These are phyloP conservation scores for Zymoseptoria ardabiliae DNA, from an alignment of 2,329 filamentous ascomycete species.

Conservation along the genomic window DNA sequence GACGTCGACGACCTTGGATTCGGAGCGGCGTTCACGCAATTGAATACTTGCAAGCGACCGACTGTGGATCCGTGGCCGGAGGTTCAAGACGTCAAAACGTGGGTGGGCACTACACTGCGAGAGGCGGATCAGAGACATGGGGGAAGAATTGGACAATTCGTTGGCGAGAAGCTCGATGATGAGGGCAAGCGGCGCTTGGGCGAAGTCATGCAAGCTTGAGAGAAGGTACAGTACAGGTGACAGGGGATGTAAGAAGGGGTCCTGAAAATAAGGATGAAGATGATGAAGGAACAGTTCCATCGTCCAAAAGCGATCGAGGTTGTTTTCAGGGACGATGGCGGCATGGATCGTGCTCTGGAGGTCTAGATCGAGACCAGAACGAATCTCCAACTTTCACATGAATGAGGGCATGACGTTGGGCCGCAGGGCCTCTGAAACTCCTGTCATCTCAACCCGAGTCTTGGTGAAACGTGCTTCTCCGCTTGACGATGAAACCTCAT, in stretches of 20 bases:
- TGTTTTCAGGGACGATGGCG: not conserved
- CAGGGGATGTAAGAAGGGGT: not conserved
- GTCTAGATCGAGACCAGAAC: not conserved
- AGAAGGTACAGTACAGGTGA: not conserved
- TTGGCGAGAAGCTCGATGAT: conserved; percentile 57
- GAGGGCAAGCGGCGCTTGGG: conserved; percentile 36
- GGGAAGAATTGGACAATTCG: conserved; percentile 64
- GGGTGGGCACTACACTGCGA: conserved; percentile 76
- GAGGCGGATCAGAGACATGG: conserved; percentile 66
- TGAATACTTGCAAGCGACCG: conserved; percentile 79
- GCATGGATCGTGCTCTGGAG: not conserved
- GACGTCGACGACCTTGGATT: conserved; percentile 95
- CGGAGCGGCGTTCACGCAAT: conserved; percentile 84
- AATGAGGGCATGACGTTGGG: not conserved
- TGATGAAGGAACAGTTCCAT: not conserved
- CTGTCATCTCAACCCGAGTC: not conserved
- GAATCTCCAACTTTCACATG: not conserved
- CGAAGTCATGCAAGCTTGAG: conserved; percentile 28
- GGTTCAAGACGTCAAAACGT: conserved; percentile 66
- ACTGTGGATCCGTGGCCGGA: conserved; percentile 78
- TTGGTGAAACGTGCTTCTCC: not conserved
- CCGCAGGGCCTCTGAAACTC: not conserved
- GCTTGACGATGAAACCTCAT: not conserved
- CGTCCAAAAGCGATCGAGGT: not conserved
- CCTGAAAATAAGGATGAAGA: not conserved